Evolutionary conservation across 805 yeast genomes (phyloP), one percentile per base, ranked within the genome.

Genomic region (Kuraishia borneana): DNA sequence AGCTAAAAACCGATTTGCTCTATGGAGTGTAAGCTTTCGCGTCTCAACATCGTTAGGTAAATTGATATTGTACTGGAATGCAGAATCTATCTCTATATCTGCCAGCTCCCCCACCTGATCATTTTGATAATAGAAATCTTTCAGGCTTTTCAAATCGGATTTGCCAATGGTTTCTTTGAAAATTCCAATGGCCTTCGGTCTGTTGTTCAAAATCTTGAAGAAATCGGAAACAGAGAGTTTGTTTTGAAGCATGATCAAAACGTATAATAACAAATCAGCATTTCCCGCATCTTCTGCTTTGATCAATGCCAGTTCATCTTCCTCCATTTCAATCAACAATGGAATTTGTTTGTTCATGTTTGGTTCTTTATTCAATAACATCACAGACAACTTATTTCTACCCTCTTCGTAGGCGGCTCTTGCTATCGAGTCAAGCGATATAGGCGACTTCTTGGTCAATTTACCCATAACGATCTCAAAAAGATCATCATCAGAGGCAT

Each of bases 351-450:
- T 66, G 5, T 64, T 59, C 1, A 80, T 67, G 10, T 66, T 59
- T 1, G 82, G 78, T 48, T 92, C 97, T 38, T 75, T 54, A 32
- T 75, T 68, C 9, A 83, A 63, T n/a, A 92, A 53, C 30, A 68
- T 60, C 35, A 78, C 72, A 25, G 95, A 79, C 17, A 92, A 56
- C 18, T 65, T 61, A 8, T 68, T 51, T 19, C 97, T 63, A 1
- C 97, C 97, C 53, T 89, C 96, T 45, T 79, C 77, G 45, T 68
- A 71, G 1, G 95, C 92, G 13, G 71, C 64, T 6, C 63, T 59
- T 0, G 84, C 75, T 19, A 85, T 70, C 19, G 65, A 60, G 5
- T 71, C 69, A 39, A 73, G 76, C 0, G 87, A 64, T 14, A 77
- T 66, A 3, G 66, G 63, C 7, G 55, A 48, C 3, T 44, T 44